Conservation (phyloP, 2,329 filamentous ascomycete species). For the Keithomyces neogunnii region DNA sequence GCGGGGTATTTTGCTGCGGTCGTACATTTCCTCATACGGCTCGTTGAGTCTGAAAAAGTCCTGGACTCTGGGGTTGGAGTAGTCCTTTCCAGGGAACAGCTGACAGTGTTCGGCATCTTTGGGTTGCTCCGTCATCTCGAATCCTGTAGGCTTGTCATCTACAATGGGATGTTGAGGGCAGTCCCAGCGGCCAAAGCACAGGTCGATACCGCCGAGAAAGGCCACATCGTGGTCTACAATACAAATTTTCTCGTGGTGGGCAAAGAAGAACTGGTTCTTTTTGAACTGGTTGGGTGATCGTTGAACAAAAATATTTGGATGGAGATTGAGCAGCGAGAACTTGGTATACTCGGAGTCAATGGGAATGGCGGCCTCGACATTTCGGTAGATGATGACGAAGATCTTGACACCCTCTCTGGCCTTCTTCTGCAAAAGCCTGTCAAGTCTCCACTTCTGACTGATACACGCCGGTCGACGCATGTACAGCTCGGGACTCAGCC, state of each 20-base stretch:
- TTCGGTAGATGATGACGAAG: conserved; percentile 95
- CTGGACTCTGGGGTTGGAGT: conserved; percentile 90
- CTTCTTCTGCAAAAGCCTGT: conserved; percentile 86
- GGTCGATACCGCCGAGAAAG: conserved; percentile 89
- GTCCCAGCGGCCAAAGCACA: conserved; percentile 97
- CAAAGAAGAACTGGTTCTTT: conserved; percentile 99
- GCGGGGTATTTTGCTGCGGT: conserved; percentile 74
- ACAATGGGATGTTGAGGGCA: conserved; percentile 85
- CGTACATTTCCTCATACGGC: conserved; percentile 98
- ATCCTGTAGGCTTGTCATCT: conserved; percentile 92
- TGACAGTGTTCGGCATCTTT: conserved; percentile 93
- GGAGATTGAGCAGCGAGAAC: conserved; percentile 86
- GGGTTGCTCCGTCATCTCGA: conserved; percentile 65
- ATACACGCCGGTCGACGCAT: conserved; percentile 89
- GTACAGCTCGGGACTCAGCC: conserved; percentile 93
- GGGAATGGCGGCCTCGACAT: conserved; percentile 92
- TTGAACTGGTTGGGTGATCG: conserved; percentile 95
- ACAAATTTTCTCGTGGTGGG: conserved; percentile 97
- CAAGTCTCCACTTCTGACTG: conserved; percentile 95
- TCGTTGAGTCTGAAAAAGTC: conserved; percentile 91
- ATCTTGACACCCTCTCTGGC: conserved; percentile 93
- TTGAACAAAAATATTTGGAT: conserved; percentile 94
- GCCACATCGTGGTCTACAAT: conserved; percentile 93
- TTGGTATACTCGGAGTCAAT: conserved; percentile 99
- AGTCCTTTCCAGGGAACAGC: conserved; percentile 95